phyloP scores from a whole-genome alignment of 2,329 filamentous ascomycete species.

The Aspergillus hortae region DNA sequence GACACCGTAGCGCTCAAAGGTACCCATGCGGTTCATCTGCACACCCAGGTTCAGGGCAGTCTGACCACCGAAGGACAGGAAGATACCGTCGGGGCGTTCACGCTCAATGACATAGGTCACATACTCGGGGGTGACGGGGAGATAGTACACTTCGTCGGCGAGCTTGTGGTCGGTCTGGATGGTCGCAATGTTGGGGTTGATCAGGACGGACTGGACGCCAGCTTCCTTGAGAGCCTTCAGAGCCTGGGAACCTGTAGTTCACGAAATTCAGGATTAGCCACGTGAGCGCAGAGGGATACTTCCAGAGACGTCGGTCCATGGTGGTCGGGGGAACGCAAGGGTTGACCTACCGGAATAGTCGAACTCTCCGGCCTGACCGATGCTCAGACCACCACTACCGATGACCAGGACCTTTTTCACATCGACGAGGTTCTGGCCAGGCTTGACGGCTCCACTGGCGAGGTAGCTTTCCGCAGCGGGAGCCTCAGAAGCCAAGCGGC shows the following conservation, averaged over 20 bases:
- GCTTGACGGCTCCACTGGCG: constrained; percentile 80
- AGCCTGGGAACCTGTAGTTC: constrained; percentile 75
- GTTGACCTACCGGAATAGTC: constrained; percentile 84
- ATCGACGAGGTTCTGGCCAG: constrained; percentile 70
- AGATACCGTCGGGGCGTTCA: constrained; percentile 93
- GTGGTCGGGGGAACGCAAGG: background rate
- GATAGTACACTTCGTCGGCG: constrained; percentile 96
- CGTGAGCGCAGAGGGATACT: background rate
- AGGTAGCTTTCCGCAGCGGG: constrained; percentile 84
- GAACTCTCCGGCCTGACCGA: constrained; percentile 97
- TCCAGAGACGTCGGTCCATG: background rate
- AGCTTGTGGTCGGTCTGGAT: constrained; percentile 97
- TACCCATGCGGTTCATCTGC: constrained; percentile 91
- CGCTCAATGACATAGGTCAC: constrained; percentile 96
- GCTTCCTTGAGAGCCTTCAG: constrained; percentile 96
- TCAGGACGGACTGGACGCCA: constrained; percentile 82
- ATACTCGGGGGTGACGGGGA: constrained; percentile 96
- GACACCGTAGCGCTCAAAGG: constrained; percentile 93
- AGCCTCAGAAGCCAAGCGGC: constrained; percentile 41
- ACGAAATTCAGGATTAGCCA: constrained; percentile 18
- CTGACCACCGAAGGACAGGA: constrained; percentile 95
- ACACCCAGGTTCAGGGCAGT: constrained; percentile 96
- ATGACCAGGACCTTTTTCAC: constrained; percentile 98
- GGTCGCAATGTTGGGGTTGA: constrained; percentile 97
- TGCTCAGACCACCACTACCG: constrained; percentile 89